Conservation (phyloP, 2,329 filamentous ascomycete species). For the Paecilomyces niveus region DNA sequence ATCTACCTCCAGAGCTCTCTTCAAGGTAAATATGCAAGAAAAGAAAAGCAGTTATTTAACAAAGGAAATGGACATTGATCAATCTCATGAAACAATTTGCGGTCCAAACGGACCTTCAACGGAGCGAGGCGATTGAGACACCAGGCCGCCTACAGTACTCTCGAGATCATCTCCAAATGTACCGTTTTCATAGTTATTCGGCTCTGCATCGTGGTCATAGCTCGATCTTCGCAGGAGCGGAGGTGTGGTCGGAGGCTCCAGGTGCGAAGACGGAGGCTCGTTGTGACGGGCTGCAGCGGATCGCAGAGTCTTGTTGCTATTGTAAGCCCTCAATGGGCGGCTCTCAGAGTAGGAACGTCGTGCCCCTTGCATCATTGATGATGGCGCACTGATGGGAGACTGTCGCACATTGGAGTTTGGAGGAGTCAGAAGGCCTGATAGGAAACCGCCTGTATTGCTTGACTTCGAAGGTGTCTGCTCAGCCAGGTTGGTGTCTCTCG, state of each 20-base stretch:
- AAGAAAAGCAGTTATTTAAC: constrained; percentile 1
- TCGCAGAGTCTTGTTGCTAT: constrained; percentile 15
- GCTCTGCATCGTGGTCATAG: constrained; percentile 56
- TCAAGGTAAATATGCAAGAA: constrained; percentile 5
- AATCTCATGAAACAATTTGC: constrained; percentile 12
- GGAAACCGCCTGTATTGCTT: constrained; percentile 52
- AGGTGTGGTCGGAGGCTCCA: constrained; percentile 42
- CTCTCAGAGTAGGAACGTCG: constrained; percentile 26
- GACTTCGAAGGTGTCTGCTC: constrained; percentile 56
- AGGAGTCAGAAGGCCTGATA: constrained; percentile 82
- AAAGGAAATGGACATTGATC: not conserved
- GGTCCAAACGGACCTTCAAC: constrained; percentile 26
- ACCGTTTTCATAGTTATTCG: constrained; percentile 38
- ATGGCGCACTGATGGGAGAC: constrained; percentile 43
- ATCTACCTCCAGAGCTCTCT: not conserved
- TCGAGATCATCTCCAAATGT: constrained; percentile 45
- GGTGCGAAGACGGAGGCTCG: constrained; percentile 16
- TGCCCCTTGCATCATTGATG: constrained; percentile 15
- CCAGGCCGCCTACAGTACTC: constrained; percentile 38
- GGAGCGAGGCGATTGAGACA: constrained; percentile 25
- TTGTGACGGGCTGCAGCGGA: constrained; percentile 23
- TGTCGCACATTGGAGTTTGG: constrained; percentile 67
- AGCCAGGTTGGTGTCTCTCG: constrained; percentile 43
- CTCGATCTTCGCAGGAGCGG: constrained; percentile 48
- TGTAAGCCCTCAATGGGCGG: constrained; percentile 26